Percentiles rank a stretch among this genome's conserved stretches.
These are phyloP conservation scores for Microstroma glucosiphilum DNA, from an alignment of 1,284 basidiomycete species.

Conservation along the genomic window DNA sequence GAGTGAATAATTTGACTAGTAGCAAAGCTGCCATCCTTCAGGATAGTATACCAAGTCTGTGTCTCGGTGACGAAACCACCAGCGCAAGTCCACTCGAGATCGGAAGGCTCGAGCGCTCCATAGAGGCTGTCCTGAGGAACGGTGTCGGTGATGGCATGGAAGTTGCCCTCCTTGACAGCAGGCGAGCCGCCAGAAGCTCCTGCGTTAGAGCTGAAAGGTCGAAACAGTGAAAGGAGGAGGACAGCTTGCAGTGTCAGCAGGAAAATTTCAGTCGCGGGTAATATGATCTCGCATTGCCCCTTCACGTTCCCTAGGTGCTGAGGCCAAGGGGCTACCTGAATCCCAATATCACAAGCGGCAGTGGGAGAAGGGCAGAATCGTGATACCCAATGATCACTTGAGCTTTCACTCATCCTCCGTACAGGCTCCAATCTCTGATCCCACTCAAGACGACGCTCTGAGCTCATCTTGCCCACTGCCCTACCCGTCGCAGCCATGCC, in stretches of 20 bases:
- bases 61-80: slow-evolving; percentile 86
- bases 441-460: neutral
- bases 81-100: slow-evolving; percentile 75
- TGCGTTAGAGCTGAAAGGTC: neutral
- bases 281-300: neutral
- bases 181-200: neutral
- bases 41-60: slow-evolving; percentile 77
- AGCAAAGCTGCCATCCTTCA: slow-evolving; percentile 73
- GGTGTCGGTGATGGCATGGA: slow-evolving; percentile 41
- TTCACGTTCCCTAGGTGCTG: neutral
- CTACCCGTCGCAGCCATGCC: neutral
- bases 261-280: neutral
- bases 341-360: neutral
- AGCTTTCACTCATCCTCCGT: neutral
- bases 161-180: slow-evolving; percentile 34
- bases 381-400: neutral
- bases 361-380: neutral
- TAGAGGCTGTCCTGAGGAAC: slow-evolving; percentile 55
- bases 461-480: neutral
- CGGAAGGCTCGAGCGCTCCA: slow-evolving; percentile 63
- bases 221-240: neutral
- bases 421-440: neutral
- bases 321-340: neutral
- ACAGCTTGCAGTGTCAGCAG: neutral
- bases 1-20: slow-evolving; percentile 95